These are phyloP conservation scores for Myochromella boudieri DNA, from an alignment of 768 basidiomycete species.

Conservation along the genomic window DNA sequence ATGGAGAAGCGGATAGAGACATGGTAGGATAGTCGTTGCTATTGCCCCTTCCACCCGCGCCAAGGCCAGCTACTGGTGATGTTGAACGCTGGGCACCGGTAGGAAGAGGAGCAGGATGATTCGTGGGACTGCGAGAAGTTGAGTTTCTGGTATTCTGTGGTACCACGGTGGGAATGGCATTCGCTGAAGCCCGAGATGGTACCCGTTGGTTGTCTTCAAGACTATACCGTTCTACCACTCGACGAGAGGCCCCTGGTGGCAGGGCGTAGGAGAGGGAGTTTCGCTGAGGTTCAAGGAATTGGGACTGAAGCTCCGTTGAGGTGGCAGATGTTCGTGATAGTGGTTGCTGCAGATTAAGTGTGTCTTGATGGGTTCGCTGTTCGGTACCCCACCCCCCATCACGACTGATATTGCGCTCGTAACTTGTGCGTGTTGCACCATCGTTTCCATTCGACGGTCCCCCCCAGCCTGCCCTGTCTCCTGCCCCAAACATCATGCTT, in stretches of 20 bases:
- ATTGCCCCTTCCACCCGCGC: constrained; percentile 26
- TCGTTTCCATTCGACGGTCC: constrained; percentile 16
- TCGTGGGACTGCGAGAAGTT: constrained; percentile 16
- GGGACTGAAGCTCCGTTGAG: constrained; percentile 29
- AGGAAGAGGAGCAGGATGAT: constrained; percentile 34
- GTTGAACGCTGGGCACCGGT: constrained; percentile 47
- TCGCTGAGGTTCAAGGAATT: constrained; percentile 36
- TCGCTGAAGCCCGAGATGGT: constrained; percentile 34
- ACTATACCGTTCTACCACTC: constrained; percentile 53
- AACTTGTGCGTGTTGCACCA: constrained; percentile 12
- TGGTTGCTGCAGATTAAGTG: constrained; percentile 18
- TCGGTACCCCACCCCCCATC: constrained; percentile 22
- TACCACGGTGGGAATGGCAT: constrained; percentile 30
- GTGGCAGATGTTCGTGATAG: constrained; percentile 22
- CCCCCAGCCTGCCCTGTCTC: constrained; percentile 28
- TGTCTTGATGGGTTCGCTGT: constrained; percentile 22
- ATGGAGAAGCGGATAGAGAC: constrained; percentile 57
- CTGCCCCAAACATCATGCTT: constrained; percentile 28
- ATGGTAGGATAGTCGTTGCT: constrained; percentile 47
- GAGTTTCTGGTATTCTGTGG: constrained; percentile 26
- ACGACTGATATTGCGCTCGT: constrained; percentile 16
- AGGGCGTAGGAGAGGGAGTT: constrained; percentile 44
- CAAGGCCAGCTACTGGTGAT: constrained; percentile 35
- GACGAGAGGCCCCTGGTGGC: constrained; percentile 41
- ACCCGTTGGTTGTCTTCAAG: constrained; percentile 38